Evolutionary conservation across 2,329 filamentous ascomycete species (phyloP).

Genomic region (Arthrinium phaeospermum): DNA sequence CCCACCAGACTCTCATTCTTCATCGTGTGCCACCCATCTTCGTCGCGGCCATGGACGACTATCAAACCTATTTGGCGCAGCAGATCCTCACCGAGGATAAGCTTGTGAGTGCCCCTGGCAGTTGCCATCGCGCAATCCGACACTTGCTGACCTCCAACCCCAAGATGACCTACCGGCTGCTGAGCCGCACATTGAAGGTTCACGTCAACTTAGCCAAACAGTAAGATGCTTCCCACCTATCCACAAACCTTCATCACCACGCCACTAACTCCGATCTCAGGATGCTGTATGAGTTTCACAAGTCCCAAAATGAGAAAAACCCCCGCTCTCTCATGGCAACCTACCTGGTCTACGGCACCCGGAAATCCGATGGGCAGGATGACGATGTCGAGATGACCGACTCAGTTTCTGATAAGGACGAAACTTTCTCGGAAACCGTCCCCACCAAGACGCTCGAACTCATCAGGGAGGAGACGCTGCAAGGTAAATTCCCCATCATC

Average conservation of each 20-base stretch:
- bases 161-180: slow-evolving; percentile 83
- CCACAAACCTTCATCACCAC: neutral
- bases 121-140: neutral
- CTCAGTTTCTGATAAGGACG: slow-evolving; percentile 63
- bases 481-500: slow-evolving; percentile 53
- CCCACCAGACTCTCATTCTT: neutral
- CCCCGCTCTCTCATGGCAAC: slow-evolving; percentile 83
- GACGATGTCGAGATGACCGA: slow-evolving; percentile 74
- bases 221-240: slow-evolving; percentile 54
- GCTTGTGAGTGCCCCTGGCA: slow-evolving; percentile 57
- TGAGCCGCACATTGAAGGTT: slow-evolving; percentile 83
- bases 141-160: neutral
- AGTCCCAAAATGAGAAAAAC: slow-evolving; percentile 75
- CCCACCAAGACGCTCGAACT: slow-evolving; percentile 67
- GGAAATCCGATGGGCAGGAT: slow-evolving; percentile 54
- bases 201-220: slow-evolving; percentile 90
- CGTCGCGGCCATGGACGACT: slow-evolving; percentile 58
- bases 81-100: slow-evolving; percentile 78
- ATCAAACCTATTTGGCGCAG: slow-evolving; percentile 75
- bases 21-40: neutral
- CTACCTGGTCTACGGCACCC: slow-evolving; percentile 82
- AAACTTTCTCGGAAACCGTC: slow-evolving; percentile 53
- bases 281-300: slow-evolving; percentile 87
- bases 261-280: slow-evolving; percentile 47
- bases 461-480: slow-evolving; percentile 73